Conservation (phyloP, 345 rosid genomes). For the Cochlearia excelsa region DNA sequence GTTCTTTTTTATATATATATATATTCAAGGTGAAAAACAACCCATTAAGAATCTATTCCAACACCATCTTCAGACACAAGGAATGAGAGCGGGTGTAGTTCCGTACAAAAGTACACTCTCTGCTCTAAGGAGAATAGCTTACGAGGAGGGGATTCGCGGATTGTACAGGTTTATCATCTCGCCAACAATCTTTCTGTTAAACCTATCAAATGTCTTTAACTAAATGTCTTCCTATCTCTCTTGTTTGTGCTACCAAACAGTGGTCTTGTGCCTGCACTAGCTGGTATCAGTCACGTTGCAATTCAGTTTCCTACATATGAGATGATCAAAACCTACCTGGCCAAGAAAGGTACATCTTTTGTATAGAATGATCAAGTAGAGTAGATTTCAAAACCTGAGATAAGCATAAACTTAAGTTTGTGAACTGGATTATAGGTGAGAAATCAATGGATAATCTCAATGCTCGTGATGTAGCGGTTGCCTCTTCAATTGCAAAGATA, state of each 20-base stretch:
- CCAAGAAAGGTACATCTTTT: constrained; percentile 47
- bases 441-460: constrained; percentile 60
- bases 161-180: constrained; percentile 58
- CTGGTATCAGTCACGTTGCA: constrained; percentile 92
- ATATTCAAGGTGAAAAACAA: too few relatives aligned
- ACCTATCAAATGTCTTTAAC: neutral
- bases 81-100: constrained; percentile 62
- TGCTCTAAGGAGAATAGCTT: constrained; percentile 77
- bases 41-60: neutral
- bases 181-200: constrained; percentile 6
- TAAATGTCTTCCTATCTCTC: neutral
- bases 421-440: constrained; percentile 42
- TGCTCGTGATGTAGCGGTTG: constrained; percentile 81
- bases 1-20: neutral
- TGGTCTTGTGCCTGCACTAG: constrained; percentile 86
- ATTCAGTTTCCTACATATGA: constrained; percentile 86
- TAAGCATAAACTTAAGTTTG: constrained; percentile 7
- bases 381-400: neutral
- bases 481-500: constrained; percentile 81
- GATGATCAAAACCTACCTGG: constrained; percentile 64
- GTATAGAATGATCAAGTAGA: neutral
- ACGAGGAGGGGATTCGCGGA: constrained; percentile 82
- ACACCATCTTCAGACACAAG: constrained; percentile 57
- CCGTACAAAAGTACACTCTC: constrained; percentile 71
- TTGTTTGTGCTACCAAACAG: constrained; percentile 39